Evolutionary conservation across 345 rosid species (phyloP), one percentile per base, ranked within the genome.

Genomic region (Eutrema yunnanense): DNA sequence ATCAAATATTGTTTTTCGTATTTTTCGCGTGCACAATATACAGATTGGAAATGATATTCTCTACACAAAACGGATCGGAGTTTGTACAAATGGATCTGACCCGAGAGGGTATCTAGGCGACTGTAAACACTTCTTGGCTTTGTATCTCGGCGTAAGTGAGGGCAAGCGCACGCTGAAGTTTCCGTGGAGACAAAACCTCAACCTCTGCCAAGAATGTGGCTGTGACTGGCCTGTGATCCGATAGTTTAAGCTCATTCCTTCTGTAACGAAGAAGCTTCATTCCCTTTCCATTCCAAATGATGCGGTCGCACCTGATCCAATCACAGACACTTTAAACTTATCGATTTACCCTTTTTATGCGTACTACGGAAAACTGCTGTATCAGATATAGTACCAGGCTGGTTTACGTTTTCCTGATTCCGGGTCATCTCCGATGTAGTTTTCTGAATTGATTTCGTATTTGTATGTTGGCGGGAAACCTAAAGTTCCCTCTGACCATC

Each of bases 161-260:
- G 9, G 91, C 83, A 75, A 94, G 93, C 2, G 95, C 97, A 38
- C 82, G 87, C 69, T 89, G 95, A 64, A 94, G 89, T 81, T 85
- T 94, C 81, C 75, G 74, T 0, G 88, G 73, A 72, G 67, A 86
- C 74, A 89, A 86, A 78, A 88, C 93, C 84, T 94, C 98, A 65
- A 87, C 96, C 83, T 89, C 84, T 14, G 73, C 92, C 86, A 81
- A 65, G 77, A 81, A 91, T 3, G 82, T 82, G 64, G 98, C 98
- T 10, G 86, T 83, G 62, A 94, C 97, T 10, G 97, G 97, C 14
- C 98, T 89, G 71, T 94, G 98, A 77, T 94, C 97, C 6, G 98
- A 94, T 43, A 87, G 79, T 70, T 75, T 88, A 58, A 86, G 78
- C 78, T 94, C 97, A 43, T 75, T 81, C 64, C 98, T 88, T 80